Conservation (phyloP, 805 yeast species). For the Metschnikowia aberdeeniae region DNA sequence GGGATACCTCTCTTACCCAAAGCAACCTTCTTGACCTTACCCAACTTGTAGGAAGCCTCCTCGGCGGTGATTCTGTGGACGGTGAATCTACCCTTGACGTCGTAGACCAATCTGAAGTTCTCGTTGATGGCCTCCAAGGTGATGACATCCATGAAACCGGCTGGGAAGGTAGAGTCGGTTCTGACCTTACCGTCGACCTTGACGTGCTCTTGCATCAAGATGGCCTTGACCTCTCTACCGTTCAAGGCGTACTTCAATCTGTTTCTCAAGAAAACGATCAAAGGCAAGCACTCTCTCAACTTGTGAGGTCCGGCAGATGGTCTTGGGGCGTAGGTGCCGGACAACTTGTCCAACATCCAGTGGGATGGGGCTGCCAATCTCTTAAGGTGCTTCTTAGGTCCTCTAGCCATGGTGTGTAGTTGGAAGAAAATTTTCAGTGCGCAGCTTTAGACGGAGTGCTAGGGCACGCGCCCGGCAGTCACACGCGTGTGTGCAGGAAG, state of each 20-base stretch:
- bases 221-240: slow-evolving; percentile 34
- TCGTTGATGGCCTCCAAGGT: slow-evolving; percentile 31
- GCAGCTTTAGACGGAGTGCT: not conserved
- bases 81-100: slow-evolving; percentile 98
- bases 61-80: slow-evolving; percentile 99
- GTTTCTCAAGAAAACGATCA: slow-evolving; percentile 32
- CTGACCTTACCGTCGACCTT: slow-evolving; percentile 34
- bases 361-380: slow-evolving; percentile 37
- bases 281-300: slow-evolving; percentile 34
- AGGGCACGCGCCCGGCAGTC: slow-evolving; percentile 9
- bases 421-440: slow-evolving; percentile 12
- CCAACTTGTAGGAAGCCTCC: slow-evolving; percentile 97
- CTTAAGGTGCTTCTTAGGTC: slow-evolving; percentile 48
- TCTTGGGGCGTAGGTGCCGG: slow-evolving; percentile 35
- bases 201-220: slow-evolving; percentile 32
- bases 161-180: slow-evolving; percentile 31
- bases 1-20: slow-evolving; percentile 98
- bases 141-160: slow-evolving; percentile 33
- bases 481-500: too few relatives aligned
- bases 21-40: slow-evolving; percentile 96
- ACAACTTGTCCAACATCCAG: slow-evolving; percentile 37
- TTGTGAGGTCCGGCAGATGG: slow-evolving; percentile 34
- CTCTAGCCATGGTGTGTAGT: slow-evolving; percentile 56
- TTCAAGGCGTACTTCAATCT: slow-evolving; percentile 33
- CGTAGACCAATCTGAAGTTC: slow-evolving; percentile 98